Evolutionary conservation across 805 yeast genomes (phyloP).

Genomic region (Metschnikowia proteae): DNA sequence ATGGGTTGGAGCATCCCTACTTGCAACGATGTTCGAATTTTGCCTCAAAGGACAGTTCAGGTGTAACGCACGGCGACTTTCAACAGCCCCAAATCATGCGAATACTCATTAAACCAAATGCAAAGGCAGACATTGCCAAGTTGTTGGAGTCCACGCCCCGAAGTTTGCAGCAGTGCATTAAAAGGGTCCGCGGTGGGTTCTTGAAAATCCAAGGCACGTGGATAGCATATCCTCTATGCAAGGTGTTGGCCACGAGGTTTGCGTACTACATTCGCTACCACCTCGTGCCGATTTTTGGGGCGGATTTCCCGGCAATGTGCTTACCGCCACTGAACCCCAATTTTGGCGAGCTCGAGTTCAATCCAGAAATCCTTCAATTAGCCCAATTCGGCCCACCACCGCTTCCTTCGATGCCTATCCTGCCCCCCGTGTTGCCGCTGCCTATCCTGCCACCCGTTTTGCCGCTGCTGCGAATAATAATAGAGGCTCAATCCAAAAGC

Average conservation of each 20-base stretch:
- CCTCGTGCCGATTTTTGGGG: constrained; percentile 77
- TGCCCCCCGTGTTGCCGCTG: too few relatives aligned
- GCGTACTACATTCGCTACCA: constrained; percentile 75
- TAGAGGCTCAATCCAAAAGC: not conserved
- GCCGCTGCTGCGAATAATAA: not conserved
- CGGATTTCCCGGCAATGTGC: constrained; percentile 58
- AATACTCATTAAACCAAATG: constrained; percentile 13
- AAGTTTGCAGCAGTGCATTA: constrained; percentile 56
- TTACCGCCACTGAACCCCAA: constrained; percentile 57
- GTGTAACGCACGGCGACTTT: not conserved
- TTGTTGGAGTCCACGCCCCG: constrained; percentile 60
- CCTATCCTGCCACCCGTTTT: not conserved
- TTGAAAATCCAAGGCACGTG: constrained; percentile 93
- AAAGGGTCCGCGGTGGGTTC: constrained; percentile 85
- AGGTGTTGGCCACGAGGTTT: constrained; percentile 63
- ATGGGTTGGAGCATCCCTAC: not conserved
- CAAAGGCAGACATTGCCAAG: constrained; percentile 76
- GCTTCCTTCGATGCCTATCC: not conserved
- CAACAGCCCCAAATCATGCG: not conserved
- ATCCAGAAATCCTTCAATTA: constrained; percentile 8
- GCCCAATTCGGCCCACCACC: not conserved
- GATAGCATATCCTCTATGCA: constrained; percentile 72
- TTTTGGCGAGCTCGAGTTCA: constrained; percentile 58
- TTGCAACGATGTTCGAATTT: not conserved
- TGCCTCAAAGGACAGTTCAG: not conserved